Evolutionary conservation across 2,329 filamentous ascomycete species (phyloP).

Genomic region (Dactylellina sp.): DNA sequence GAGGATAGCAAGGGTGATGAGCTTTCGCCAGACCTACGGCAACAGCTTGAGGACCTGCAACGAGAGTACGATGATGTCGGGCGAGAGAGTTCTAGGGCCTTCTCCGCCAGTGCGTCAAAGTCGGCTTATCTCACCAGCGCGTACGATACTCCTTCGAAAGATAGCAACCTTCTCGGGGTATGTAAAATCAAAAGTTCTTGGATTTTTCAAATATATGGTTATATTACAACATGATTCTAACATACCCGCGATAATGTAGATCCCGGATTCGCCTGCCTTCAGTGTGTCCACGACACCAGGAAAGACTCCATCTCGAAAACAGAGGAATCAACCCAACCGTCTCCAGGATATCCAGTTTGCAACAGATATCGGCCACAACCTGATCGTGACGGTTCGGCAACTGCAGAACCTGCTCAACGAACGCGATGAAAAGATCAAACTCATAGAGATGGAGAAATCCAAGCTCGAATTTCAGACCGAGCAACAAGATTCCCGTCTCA

Average conservation of each 20-base stretch:
- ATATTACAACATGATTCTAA: slow-evolving; percentile 1
- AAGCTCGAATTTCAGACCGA: slow-evolving; percentile 85
- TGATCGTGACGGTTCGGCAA: slow-evolving; percentile 92
- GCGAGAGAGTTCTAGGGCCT: slow-evolving; percentile 86
- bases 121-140: slow-evolving; percentile 76
- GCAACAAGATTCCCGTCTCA: slow-evolving; percentile 80
- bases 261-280: slow-evolving; percentile 44
- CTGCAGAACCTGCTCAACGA: slow-evolving; percentile 86
- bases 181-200: too few relatives aligned
- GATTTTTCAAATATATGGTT: too few relatives aligned
- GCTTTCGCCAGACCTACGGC: slow-evolving; percentile 82
- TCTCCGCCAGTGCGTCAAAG: slow-evolving; percentile 83
- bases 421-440: slow-evolving; percentile 85
- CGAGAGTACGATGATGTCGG: slow-evolving; percentile 95
- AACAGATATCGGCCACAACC: slow-evolving; percentile 95
- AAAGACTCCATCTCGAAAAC: slow-evolving; percentile 67
- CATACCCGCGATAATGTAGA: slow-evolving; percentile 16
- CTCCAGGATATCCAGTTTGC: slow-evolving; percentile 98
- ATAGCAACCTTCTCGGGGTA: slow-evolving; percentile 62
- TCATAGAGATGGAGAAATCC: slow-evolving; percentile 78
- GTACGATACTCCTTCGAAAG: slow-evolving; percentile 64
- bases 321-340: slow-evolving; percentile 87
- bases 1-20: slow-evolving; percentile 79
- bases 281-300: slow-evolving; percentile 61
- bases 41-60: slow-evolving; percentile 86